Evolutionary conservation across 1,284 basidiomycete genomes (phyloP), one percentile per base, ranked within the genome.

Genomic region (Fomitopsis pinicola): DNA sequence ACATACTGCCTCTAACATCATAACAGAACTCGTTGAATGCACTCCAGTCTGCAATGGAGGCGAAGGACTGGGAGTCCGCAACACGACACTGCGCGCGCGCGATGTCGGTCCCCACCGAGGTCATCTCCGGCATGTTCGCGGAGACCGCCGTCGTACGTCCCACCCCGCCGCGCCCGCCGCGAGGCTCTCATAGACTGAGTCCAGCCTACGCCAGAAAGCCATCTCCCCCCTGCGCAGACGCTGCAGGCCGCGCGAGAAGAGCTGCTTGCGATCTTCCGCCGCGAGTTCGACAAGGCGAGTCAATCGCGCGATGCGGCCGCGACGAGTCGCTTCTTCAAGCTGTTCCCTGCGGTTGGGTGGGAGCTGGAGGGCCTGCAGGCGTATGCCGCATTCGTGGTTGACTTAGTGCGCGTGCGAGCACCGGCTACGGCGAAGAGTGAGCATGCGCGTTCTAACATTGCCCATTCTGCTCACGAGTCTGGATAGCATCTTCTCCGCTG

Each of bases 61-160:
- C 80, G 60, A 84, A 89, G 65, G 97, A 99, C 72, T 99, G 97
- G 96, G 97, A 98, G 72, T 87, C 92, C 15, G 97, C 97, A 1
- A 90, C 94, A 0, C 82, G 93, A 64, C 90, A 95, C 70, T 97
- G 96, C 75, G 87, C 92, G 19, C 80, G 94, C 36, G 97, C 95
- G 1, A 95, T 96, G 88, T 81, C 88, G 0, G 79, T 98, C 30
- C 89, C 95, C 3, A 71, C 78, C 5, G 85, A 88, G 44, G 88
- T 99, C 33, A 85, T 92, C 30, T 84, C 87, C 26, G 94, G 94
- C 7, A 81, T 84, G 2, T 99, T 98, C 72, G 94, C 97, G 1
- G 92, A 91, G 68, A 83, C 82, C 3, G 89, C 92, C 1, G 94
- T 99, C 59, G 95, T 97, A 66, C 76, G 79, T 80, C 52, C 42